These are phyloP conservation scores for Neonectria neomacrospora DNA, from an alignment of 2,329 filamentous ascomycete genomes.

Conservation along the genomic window DNA sequence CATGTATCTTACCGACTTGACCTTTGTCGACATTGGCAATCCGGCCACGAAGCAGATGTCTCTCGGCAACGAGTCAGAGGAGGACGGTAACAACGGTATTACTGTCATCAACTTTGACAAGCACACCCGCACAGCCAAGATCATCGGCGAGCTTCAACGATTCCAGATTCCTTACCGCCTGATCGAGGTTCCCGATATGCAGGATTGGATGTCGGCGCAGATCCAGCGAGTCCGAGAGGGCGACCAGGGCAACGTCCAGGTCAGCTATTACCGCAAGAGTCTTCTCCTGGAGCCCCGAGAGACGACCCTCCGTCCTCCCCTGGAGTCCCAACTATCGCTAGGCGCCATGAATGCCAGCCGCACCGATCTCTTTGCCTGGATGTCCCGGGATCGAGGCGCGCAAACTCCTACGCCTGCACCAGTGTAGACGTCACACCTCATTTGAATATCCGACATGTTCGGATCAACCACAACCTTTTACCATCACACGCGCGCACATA, in stretches of 20 bases:
- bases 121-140: slow-evolving; percentile 91
- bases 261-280: slow-evolving; percentile 81
- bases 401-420: slow-evolving; percentile 45
- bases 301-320: slow-evolving; percentile 48
- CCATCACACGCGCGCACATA: slow-evolving; percentile 43
- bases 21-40: slow-evolving; percentile 95
- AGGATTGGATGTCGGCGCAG: slow-evolving; percentile 90
- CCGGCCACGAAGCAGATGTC: slow-evolving; percentile 81
- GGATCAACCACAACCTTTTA: slow-evolving; percentile 23
- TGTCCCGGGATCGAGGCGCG: slow-evolving; percentile 58
- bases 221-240: slow-evolving; percentile 77
- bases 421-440: slow-evolving; percentile 32
- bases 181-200: slow-evolving; percentile 84
- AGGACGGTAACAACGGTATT: slow-evolving; percentile 73
- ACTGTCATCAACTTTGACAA: slow-evolving; percentile 98
- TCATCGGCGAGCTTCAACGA: slow-evolving; percentile 93
- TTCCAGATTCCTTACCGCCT: slow-evolving; percentile 95
- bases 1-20: slow-evolving; percentile 95
- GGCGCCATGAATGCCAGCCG: slow-evolving; percentile 47
- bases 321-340: slow-evolving; percentile 47
- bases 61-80: slow-evolving; percentile 59
- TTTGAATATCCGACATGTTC: slow-evolving; percentile 3
- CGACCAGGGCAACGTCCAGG: slow-evolving; percentile 66
- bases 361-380: slow-evolving; percentile 62
- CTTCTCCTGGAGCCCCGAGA: slow-evolving; percentile 84